Evolutionary conservation across 352 stramenopile genomes (phyloP).

Genomic region (Blastocystis sp.): DNA sequence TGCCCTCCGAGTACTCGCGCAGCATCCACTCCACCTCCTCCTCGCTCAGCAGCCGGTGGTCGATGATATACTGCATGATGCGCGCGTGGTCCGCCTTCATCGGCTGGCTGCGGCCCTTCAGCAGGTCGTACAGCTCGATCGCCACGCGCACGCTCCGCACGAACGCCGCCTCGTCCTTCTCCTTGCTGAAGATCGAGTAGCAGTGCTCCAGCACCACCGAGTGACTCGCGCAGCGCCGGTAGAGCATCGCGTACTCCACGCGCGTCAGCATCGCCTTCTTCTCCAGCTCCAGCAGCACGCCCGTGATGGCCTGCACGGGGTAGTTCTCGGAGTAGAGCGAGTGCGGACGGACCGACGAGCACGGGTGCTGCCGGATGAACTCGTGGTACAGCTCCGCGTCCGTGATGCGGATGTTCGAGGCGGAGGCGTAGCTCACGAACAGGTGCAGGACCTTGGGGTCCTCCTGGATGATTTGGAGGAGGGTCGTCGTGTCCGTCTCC

Average conservation of each 20-base stretch:
- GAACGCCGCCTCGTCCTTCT: background rate
- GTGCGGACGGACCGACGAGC: background rate
- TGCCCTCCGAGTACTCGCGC: conserved; percentile 14
- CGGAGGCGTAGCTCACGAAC: background rate
- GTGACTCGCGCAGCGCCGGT: conserved; percentile 11
- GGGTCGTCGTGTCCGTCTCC: background rate
- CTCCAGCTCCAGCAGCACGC: conserved; percentile 42
- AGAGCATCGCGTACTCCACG: conserved; percentile 13
- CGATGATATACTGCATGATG: background rate
- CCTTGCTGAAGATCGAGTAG: background rate
- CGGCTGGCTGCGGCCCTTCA: background rate
- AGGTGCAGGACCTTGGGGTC: background rate
- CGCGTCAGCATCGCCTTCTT: background rate
- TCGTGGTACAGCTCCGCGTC: background rate
- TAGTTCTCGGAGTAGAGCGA: background rate
- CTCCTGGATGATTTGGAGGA: conserved; percentile 25
- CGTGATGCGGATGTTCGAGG: background rate
- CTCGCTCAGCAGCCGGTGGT: background rate
- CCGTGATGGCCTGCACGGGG: conserved; percentile 2
- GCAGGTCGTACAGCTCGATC: background rate
- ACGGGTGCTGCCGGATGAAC: background rate
- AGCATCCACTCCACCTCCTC: conserved; percentile 41
- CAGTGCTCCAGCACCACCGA: conserved; percentile 4
- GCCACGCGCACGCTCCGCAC: background rate
- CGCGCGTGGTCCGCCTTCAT: background rate